These are phyloP conservation scores for Rosa multiflora DNA, from an alignment of 306 rosid species.

Conservation along the genomic window DNA sequence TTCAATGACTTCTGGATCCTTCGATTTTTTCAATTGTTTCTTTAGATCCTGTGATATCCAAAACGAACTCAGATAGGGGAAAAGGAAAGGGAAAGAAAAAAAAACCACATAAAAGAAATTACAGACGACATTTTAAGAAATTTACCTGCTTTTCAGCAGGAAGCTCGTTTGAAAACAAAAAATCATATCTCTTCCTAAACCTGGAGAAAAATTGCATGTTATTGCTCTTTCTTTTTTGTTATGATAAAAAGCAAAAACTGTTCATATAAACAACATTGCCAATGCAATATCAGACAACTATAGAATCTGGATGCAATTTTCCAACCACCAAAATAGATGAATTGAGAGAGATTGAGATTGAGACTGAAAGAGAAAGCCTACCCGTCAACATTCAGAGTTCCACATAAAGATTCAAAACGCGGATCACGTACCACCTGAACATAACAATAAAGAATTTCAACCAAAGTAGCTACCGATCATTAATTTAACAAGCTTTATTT, in stretches of 20 bases:
- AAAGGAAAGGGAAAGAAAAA: background rate
- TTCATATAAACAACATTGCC: background rate
- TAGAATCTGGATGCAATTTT: background rate
- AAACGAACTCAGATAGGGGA: constrained; percentile 6
- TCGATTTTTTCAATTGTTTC: constrained; percentile 49
- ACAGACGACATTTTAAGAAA: constrained; percentile 20
- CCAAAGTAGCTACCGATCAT: background rate
- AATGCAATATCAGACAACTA: background rate
- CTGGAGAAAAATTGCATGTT: constrained; percentile 34
- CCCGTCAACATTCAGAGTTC: constrained; percentile 18
- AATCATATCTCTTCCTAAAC: constrained; percentile 69
- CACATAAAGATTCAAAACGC: constrained; percentile 62
- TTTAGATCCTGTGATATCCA: constrained; percentile 48
- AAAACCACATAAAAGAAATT: constrained; percentile 2
- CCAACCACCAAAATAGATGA: background rate
- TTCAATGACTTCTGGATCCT: constrained; percentile 49
- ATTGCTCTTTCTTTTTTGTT: background rate
- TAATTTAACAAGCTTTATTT: background rate
- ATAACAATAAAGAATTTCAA: constrained; percentile 13
- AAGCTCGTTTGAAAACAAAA: constrained; percentile 46
- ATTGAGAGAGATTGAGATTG: background rate
- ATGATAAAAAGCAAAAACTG: background rate
- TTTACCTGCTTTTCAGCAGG: constrained; percentile 42
- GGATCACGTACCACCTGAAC: constrained; percentile 74
- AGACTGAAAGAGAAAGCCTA: background rate